phyloP scores from a whole-genome alignment of 2,329 filamentous ascomycete species.

The Talaromyces sp. region DNA sequence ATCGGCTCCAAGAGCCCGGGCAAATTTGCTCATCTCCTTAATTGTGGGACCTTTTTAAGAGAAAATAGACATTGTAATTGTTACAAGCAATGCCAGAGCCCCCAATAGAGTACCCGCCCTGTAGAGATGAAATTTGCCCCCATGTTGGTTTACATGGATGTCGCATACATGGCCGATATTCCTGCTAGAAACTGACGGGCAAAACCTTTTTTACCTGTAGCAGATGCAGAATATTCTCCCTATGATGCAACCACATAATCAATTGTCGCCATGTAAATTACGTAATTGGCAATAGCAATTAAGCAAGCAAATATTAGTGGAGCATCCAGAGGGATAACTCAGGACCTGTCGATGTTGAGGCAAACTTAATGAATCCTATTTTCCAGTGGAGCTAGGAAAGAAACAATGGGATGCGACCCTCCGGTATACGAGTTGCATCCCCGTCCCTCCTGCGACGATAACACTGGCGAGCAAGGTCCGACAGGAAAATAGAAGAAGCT shows the following conservation, averaged over 20 bases:
- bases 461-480: not conserved
- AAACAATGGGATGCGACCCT: not conserved
- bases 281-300: slow-evolving; percentile 61
- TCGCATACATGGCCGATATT: slow-evolving; percentile 65
- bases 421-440: not conserved
- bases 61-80: slow-evolving; percentile 54
- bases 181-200: slow-evolving; percentile 70
- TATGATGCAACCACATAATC: slow-evolving; percentile 67
- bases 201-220: slow-evolving; percentile 73
- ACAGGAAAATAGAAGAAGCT: not conserved
- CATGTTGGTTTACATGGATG: slow-evolving; percentile 58
- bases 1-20: slow-evolving; percentile 38
- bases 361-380: slow-evolving; percentile 60
- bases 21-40: slow-evolving; percentile 52
- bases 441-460: not conserved
- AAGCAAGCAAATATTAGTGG: slow-evolving; percentile 56
- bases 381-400: slow-evolving; percentile 48
- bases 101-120: slow-evolving; percentile 55
- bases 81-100: slow-evolving; percentile 49
- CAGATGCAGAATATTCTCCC: slow-evolving; percentile 66
- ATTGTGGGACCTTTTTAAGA: slow-evolving; percentile 56
- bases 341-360: slow-evolving; percentile 57
- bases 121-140: slow-evolving; percentile 45
- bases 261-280: slow-evolving; percentile 62
- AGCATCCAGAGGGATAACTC: slow-evolving; percentile 56